Base-by-base conservation (phyloP, 495 filamentous ascomycete genomes). In the Oidiodendron maius region DNA sequence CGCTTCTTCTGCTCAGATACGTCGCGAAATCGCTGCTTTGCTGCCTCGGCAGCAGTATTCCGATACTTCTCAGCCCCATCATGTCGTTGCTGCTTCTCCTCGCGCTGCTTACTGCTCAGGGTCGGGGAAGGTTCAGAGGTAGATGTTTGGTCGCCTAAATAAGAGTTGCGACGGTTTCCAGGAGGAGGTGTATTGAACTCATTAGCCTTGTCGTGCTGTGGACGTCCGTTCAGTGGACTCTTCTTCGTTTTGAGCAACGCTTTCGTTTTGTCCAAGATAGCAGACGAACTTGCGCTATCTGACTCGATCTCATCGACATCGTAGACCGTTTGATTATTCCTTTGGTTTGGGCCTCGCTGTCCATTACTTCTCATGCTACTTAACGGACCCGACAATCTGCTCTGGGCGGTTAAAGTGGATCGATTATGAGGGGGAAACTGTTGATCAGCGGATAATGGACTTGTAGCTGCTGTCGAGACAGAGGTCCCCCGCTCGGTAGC, bases 391-490 rank as follows among this genome's bases (percentile, higher is more conserved):
- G 22, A 11, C 20, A 16, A 34, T 36, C 48, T 35, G 10, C 32
- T 28, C 17, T 55, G 42, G 21, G 3, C 50, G 0, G 22, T 28
- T 15, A 38, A 2, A 16, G 32, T 6, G 17, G 30, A 16, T 2
- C 37, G 36, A 45, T 48, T 55, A 2, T 17, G 13, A 12, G 28
- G 22, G 38, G 44, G 4, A 8, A 21, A 8, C 21, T 59, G 42
- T 22, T 48, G 42, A 20, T 48, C 51, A 12, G 24, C 40, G 28
- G 47, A 45, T 8, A 52, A 25, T 11, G 56, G 56, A 21, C 39
- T 59, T 11, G 52, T 59, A 35, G 56, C 56, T 26, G 56, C 51
- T 10, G 52, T 59, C 8, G 56, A 55, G 21, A 59, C 52, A 15
- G 56, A 59, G 0, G 23, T 42, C 13, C 56, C 56, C 10, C 56